These are phyloP conservation scores for Termitomyces sp. DNA, from an alignment of 768 basidiomycete species.

Conservation along the genomic window DNA sequence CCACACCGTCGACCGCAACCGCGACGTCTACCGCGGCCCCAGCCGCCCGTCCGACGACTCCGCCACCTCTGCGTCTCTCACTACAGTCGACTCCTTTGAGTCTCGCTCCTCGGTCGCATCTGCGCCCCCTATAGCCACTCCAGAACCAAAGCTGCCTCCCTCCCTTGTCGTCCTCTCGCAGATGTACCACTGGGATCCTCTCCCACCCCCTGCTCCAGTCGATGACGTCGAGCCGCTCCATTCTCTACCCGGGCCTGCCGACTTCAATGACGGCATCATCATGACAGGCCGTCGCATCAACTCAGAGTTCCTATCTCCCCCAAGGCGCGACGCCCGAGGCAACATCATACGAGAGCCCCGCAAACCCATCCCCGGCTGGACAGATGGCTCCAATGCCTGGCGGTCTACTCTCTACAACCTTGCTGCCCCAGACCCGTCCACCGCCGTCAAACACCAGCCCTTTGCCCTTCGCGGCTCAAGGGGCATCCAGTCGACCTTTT, in stretches of 20 bases:
- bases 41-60: conserved; percentile 25
- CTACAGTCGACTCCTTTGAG: conserved; percentile 29
- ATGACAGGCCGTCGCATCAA: conserved; percentile 60
- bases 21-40: conserved; percentile 42
- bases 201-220: conserved; percentile 41
- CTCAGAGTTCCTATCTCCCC: conserved; percentile 33
- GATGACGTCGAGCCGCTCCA: conserved; percentile 19
- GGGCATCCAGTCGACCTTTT: conserved; percentile 44
- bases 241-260: conserved; percentile 18
- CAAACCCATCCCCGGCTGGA: conserved; percentile 60
- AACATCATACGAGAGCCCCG: conserved; percentile 27
- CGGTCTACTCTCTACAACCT: conserved; percentile 58
- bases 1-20: conserved; percentile 50
- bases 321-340: conserved; percentile 31
- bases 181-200: conserved; percentile 42
- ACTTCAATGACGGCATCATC: conserved; percentile 60
- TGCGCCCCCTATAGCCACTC: conserved; percentile 31
- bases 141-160: conserved; percentile 21
- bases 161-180: conserved; percentile 27
- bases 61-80: conserved; percentile 13
- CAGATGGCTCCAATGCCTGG: conserved; percentile 62
- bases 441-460: conserved; percentile 32
- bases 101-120: conserved; percentile 38
- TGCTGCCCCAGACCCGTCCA: conserved; percentile 31
- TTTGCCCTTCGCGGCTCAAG: conserved; percentile 45